Evolutionary conservation across 2,329 filamentous ascomycete genomes (phyloP), one percentile per base, ranked within the genome.

Genomic region (Xylariaceae sp.): DNA sequence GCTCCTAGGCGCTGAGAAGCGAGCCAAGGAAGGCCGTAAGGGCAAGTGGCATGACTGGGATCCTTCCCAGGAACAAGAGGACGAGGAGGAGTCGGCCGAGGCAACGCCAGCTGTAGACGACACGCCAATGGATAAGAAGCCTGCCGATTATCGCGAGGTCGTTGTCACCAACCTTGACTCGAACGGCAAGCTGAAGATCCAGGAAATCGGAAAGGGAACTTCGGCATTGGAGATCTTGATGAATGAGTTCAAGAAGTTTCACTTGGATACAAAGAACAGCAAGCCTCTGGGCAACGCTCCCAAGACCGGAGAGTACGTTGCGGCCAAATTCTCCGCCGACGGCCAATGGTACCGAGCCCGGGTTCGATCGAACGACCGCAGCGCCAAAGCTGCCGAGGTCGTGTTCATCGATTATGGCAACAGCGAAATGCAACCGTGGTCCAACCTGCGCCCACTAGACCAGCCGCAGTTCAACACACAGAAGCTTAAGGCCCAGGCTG

Each of bases 371-470:
- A 95, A 96, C 61, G 92, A 98, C 64, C 87, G 92, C 42, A 75
- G 89, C 7, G 81, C 80, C 52, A 87, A 92, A 72, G 78, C 84
- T 49, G 82, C 88, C 16, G 92, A 98, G 60, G 82, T 98, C 17
- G 66, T 93, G 29, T 98, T 94, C 63, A 77, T 98, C 42, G 92
- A 98, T 66, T 98, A 93, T 60, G 92, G 92, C 50, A 98, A 98
- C 71, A 82, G 77, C 35, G 92, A 98, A 63, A 82, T 80, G 54
- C 70, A 94, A 37, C 76, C 89, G 0, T 98, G 90, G 88, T 74
- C 78, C 16, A 73, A 76, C 46, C 77, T 98, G 27, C 83, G 92
- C 18, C 71, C 87, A n/a, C 74, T 98, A 31, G 75, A 80, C 32
- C 78, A 86, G 54, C 61, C 76, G 12, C 81, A 89, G 50, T 98